Evolutionary conservation across 2,329 filamentous ascomycete genomes (phyloP), one percentile per base, ranked within the genome.

Genomic region (Magnaporthiopsis rhizophila): DNA sequence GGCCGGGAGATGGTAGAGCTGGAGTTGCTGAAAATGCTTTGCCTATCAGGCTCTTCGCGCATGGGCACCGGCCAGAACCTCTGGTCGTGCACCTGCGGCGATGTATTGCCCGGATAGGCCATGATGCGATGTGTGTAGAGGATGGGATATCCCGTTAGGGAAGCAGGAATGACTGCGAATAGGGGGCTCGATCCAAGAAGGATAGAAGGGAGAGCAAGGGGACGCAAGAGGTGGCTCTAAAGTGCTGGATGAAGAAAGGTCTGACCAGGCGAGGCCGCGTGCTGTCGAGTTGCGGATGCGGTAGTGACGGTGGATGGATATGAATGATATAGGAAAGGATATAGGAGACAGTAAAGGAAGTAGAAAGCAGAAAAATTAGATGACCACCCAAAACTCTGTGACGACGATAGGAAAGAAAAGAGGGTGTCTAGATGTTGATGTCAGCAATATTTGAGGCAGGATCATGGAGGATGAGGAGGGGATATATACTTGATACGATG

Each of bases 11-110:
- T 59, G 12, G 4, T 57, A 1, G 34, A 58, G 57, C 36, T 24
- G 53, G 62, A 64, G 45, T 65, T 32, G 59, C 62, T 59, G 56
- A 59, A 62, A 32, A 53, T 21, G 60, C 34, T 62, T 45, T 60
- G 28, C 56, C 61, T 50, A 59, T 66, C 58, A 60, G 34, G 3
- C 21, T 36, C 58, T 13, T 32, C 45, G 45, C 18, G 18, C 45
- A n/a, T 53, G 18, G 45, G 58, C 30, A 3, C 53, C 18, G 32
- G 32, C 58, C 9, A 63, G 34, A 15, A 32, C 62, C 21, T 59
- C 26, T 59, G 15, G 21, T 21, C 18, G 7, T 53, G 45, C 2
- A 56, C n/a, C 13, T 63, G 34, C 11, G 57, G 56, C 34, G 45
- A 11, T 53, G 6, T 24, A 7, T 2, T 53, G 6, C n/a, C 45